Conservation (phyloP, 2,329 filamentous ascomycete genomes). For the Cladobotryum protrusum region DNA sequence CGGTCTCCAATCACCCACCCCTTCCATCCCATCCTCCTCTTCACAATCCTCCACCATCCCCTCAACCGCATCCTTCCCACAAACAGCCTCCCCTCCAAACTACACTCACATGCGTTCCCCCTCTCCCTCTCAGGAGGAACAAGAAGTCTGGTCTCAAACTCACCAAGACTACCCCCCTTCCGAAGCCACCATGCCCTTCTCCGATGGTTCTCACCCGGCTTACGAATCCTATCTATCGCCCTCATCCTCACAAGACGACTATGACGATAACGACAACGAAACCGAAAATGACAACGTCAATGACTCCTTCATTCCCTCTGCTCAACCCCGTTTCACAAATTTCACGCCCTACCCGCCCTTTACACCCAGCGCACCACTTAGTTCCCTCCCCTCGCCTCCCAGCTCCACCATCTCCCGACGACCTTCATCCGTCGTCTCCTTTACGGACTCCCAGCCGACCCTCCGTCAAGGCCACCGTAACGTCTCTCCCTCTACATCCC, state of each 20-base stretch:
- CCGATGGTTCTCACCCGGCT: not conserved
- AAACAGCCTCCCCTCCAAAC: not conserved
- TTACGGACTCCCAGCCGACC: slow-evolving; percentile 11
- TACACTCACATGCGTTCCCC: not conserved
- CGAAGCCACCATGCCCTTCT: slow-evolving; percentile 1
- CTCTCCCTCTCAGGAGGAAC: slow-evolving; percentile 5
- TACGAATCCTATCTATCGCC: not conserved
- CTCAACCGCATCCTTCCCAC: not conserved
- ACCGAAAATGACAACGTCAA: not conserved
- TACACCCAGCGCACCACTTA: not conserved
- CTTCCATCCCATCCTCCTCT: slow-evolving; percentile 1
- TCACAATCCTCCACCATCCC: not conserved
- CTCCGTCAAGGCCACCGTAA: slow-evolving; percentile 1
- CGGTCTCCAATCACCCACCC: not conserved
- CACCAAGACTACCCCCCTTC: not conserved
- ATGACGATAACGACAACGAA: not conserved
- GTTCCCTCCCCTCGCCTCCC: slow-evolving; percentile 18
- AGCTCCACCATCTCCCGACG: slow-evolving; percentile 9
- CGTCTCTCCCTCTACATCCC: not conserved
- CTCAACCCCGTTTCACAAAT: slow-evolving; percentile 3
- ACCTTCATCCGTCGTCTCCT: not conserved
- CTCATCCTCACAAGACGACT: not conserved
- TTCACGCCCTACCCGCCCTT: not conserved
- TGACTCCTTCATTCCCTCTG: slow-evolving; percentile 3
- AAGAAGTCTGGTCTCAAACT: slow-evolving; percentile 5